Evolutionary conservation across 805 yeast species (phyloP).

Genomic region (Torulaspora franciscae): DNA sequence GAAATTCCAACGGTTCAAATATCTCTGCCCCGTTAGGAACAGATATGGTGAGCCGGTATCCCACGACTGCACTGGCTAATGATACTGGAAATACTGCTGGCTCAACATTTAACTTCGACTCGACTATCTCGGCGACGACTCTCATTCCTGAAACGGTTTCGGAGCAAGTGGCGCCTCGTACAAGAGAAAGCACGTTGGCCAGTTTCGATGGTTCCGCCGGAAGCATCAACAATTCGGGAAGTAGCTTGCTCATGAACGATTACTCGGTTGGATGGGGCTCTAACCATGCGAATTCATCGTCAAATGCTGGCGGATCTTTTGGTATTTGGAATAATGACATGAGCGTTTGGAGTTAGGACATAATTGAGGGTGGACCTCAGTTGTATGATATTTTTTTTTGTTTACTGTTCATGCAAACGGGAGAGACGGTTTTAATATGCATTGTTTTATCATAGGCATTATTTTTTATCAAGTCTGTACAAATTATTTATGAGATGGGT

Average conservation of each 20-base stretch:
- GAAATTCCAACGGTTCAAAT: conserved; percentile 8
- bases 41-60: conserved; percentile 5
- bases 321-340: conserved; percentile 36
- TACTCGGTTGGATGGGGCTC: conserved; percentile 28
- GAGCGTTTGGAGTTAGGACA: conserved; percentile 37
- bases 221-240: conserved; percentile 3
- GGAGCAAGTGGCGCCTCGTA: conserved; percentile 5
- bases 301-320: conserved; percentile 14
- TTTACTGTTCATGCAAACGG: conserved; percentile 6
- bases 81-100: conserved; percentile 4
- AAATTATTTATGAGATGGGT: neutral
- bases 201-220: conserved; percentile 6
- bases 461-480: conserved; percentile 12
- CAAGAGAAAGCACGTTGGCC: conserved; percentile 4
- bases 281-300: conserved; percentile 15
- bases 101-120: conserved; percentile 8
- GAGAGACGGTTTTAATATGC: conserved; percentile 4
- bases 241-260: conserved; percentile 17
- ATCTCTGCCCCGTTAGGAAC: conserved; percentile 2
- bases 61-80: conserved; percentile 6
- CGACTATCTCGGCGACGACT: conserved; percentile 1
- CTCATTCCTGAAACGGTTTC: conserved; percentile 5
- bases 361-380: conserved; percentile 3
- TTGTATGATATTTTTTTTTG: conserved; percentile 8
- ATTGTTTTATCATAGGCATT: conserved; percentile 6